These are phyloP conservation scores for Hymenoscyphus linearis DNA, from an alignment of 2,329 filamentous ascomycete genomes.

Conservation along the genomic window DNA sequence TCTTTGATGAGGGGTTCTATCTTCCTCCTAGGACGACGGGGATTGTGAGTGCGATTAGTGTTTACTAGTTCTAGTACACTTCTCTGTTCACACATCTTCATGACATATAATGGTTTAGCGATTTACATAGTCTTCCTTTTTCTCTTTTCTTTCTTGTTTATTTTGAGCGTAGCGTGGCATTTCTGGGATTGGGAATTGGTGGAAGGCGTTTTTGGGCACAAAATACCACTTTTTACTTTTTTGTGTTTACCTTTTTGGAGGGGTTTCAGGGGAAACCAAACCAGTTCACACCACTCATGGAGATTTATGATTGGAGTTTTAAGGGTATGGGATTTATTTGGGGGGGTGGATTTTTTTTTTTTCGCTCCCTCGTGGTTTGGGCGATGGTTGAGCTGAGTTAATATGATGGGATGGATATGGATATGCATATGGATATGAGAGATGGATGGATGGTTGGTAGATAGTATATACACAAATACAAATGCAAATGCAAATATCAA, in stretches of 20 bases:
- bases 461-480: background rate
- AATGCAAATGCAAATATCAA: too few species aligned
- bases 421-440: too few species aligned
- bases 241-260: background rate
- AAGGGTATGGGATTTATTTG: background rate
- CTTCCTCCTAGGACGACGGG: conserved; percentile 38
- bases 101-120: too few species aligned
- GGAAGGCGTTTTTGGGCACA: conserved; percentile 1
- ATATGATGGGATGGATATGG: too few species aligned
- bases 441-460: too few species aligned
- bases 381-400: conserved; percentile 5
- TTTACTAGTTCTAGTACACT: conserved; percentile 40
- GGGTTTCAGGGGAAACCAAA: background rate
- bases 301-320: too few species aligned
- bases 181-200: background rate
- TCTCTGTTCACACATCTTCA: background rate
- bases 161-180: conserved; percentile 2
- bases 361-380: background rate
- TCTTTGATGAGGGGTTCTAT: conserved; percentile 46
- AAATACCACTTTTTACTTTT: conserved; percentile 5
- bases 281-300: conserved; percentile 10
- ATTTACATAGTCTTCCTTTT: too few species aligned
- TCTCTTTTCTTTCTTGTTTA: too few species aligned
- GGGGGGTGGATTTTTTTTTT: background rate
- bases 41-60: conserved; percentile 39